Base-by-base conservation (phyloP, 2,329 filamentous ascomycete genomes). In the Pseudocercospora pini-densiflorae region DNA sequence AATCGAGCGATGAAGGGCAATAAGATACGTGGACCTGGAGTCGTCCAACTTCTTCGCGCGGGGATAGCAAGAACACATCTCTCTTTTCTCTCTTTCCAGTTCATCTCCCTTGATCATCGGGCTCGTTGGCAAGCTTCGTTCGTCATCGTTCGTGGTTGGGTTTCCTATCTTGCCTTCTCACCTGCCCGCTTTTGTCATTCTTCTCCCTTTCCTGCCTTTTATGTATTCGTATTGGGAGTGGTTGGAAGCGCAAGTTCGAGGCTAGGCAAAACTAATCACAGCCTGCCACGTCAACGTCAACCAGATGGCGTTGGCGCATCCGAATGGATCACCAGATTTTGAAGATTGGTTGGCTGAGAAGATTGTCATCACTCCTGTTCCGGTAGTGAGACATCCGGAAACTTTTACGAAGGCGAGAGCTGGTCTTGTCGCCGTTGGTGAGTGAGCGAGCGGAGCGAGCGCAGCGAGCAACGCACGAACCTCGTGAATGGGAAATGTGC, bases 381-480 rank as follows among this genome's bases (percentile, higher is more conserved):
- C 61, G 9, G 61, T 58, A 14, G 55, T 57, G 27, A 55, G 62
- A 27, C 57, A 66, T 49, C 61, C 64, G 4, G 43, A 57, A 12
- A 60, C 45, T 1, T 66, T 66, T 19, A 62, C 64, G 19, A 16
- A 55, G 21, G 61, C 64, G 5, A 54, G 64, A 58, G 64, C 61
- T 16, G 62, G 59, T 33, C 54, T 68, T 7, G 59, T 68, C 12
- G 63, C 51, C 3, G 59, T 58, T 33, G 66, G 66, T 68, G 33
- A 63, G 65, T 57, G 24, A 10, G 36, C 36, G 36, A 40, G 16
- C 10, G 10, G 33, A 33, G 12, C 33, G 10, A 36, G 33, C 7
- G n/a, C n/a, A n/a, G n/a, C n/a, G n/a, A n/a, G n/a, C n/a, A n/a
- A n/a, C n/a, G n/a, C 2, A 36, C 14, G 33, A 36, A 8, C 1